These are phyloP conservation scores for Paraphaeosphaeria sporulosa DNA, from an alignment of 2,329 filamentous ascomycete species.

Conservation along the genomic window DNA sequence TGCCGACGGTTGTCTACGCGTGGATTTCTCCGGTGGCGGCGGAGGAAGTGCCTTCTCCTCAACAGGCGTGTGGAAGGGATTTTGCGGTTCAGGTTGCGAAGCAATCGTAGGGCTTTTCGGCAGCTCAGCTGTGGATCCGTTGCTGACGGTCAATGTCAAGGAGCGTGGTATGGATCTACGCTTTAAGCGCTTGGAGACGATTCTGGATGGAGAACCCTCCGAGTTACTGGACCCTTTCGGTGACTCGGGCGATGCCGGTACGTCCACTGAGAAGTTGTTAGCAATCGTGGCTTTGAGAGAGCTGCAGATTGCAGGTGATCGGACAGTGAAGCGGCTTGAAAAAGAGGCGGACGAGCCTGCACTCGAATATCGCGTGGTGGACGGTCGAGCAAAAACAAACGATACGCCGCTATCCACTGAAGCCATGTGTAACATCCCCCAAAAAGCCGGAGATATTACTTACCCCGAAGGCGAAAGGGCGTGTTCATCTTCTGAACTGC, in stretches of 20 bases:
- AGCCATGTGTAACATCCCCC: neutral
- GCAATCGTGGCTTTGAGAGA: neutral
- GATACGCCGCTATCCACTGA: neutral
- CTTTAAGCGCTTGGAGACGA: conserved; percentile 43
- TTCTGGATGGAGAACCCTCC: conserved; percentile 31
- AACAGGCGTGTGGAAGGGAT: conserved; percentile 23
- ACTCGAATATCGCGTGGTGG: neutral
- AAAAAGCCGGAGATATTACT: conserved; percentile 16
- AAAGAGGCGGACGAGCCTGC: neutral
- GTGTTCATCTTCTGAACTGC: conserved; percentile 32
- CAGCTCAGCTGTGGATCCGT: conserved; percentile 48
- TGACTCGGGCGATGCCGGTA: conserved; percentile 23
- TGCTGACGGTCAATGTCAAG: conserved; percentile 43
- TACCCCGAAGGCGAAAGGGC: conserved; percentile 47
- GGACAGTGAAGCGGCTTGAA: neutral
- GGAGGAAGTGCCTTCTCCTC: conserved; percentile 42
- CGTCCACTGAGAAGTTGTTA: conserved; percentile 27
- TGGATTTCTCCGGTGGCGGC: conserved; percentile 45
- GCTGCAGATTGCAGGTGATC: neutral
- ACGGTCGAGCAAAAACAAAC: neutral
- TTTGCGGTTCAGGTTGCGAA: conserved; percentile 17
- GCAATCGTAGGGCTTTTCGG: conserved; percentile 33
- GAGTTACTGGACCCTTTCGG: conserved; percentile 28
- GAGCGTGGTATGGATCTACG: conserved; percentile 46
- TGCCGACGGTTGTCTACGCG: conserved; percentile 22